These are phyloP conservation scores for Aspergillus piperis DNA, from an alignment of 2,329 filamentous ascomycete genomes.

Conservation along the genomic window DNA sequence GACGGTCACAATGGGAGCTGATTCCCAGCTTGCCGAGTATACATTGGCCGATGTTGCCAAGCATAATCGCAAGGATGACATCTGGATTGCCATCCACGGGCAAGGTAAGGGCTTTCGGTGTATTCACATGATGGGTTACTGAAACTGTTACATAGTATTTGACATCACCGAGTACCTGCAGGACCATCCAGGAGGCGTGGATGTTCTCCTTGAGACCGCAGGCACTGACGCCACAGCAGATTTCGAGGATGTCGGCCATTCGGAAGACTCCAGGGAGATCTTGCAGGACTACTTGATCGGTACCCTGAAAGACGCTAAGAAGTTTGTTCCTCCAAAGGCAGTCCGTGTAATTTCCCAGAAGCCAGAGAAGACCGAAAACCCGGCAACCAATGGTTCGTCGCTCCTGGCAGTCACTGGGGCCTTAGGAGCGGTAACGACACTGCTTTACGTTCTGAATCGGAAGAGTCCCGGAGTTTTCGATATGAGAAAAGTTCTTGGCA, in stretches of 20 bases:
- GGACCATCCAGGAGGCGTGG: slow-evolving; percentile 56
- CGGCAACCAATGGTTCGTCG: slow-evolving; percentile 29
- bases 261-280: slow-evolving; percentile 46
- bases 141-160: background rate
- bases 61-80: slow-evolving; percentile 52
- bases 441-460: slow-evolving; percentile 32
- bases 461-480: slow-evolving; percentile 1
- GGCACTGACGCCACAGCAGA: slow-evolving; percentile 44
- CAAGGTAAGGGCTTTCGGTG: slow-evolving; percentile 45
- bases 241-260: slow-evolving; percentile 47
- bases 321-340: slow-evolving; percentile 20
- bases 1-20: background rate
- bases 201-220: slow-evolving; percentile 42
- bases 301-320: slow-evolving; percentile 29
- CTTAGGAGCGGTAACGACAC: slow-evolving; percentile 33
- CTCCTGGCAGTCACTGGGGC: slow-evolving; percentile 22
- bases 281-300: slow-evolving; percentile 41
- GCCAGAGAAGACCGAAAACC: slow-evolving; percentile 12
- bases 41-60: slow-evolving; percentile 44
- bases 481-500: background rate
- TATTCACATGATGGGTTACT: background rate
- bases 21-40: slow-evolving; percentile 21
- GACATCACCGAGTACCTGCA: slow-evolving; percentile 59
- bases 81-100: slow-evolving; percentile 60
- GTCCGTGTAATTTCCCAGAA: slow-evolving; percentile 25